These are phyloP conservation scores for Acmispon strigosus DNA, from an alignment of 306 rosid genomes.

Conservation along the genomic window DNA sequence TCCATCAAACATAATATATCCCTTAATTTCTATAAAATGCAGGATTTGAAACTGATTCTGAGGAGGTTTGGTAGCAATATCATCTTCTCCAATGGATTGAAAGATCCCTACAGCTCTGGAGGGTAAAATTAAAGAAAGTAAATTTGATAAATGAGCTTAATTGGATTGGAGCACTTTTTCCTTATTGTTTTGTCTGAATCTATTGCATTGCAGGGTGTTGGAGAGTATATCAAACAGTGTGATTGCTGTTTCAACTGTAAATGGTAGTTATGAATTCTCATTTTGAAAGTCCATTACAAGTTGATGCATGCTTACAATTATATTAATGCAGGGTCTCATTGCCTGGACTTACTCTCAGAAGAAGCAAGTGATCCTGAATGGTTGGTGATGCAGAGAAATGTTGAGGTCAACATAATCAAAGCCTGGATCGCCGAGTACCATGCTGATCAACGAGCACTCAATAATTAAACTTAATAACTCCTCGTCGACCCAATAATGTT, in stretches of 20 bases:
- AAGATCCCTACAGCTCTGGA: constrained; percentile 69
- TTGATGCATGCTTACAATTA: too few relatives aligned
- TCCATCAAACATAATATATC: neutral
- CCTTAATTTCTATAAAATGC: too few relatives aligned
- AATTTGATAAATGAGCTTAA: neutral
- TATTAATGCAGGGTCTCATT: constrained; percentile 69
- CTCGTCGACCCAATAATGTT: too few relatives aligned
- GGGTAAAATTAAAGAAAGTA: constrained; percentile 34
- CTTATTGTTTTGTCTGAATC: neutral
- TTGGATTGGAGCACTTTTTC: too few relatives aligned
- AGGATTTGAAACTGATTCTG: constrained; percentile 52
- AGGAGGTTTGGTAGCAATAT: constrained; percentile 64
- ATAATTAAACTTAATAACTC: too few relatives aligned
- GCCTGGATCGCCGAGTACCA: constrained; percentile 40
- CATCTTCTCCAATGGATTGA: constrained; percentile 73
- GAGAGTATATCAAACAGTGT: constrained; percentile 52
- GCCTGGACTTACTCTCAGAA: constrained; percentile 36
- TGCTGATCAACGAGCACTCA: neutral
- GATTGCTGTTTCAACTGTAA: constrained; percentile 35
- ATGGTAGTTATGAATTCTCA: constrained; percentile 32
- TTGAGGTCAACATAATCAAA: constrained; percentile 29
- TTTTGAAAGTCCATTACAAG: too few relatives aligned
- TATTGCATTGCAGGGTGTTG: constrained; percentile 37
- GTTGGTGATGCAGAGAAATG: constrained; percentile 37
- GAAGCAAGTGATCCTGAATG: constrained; percentile 38